Evolutionary conservation across 1,284 basidiomycete species (phyloP).

Genomic region (Ganoderma multipileum): DNA sequence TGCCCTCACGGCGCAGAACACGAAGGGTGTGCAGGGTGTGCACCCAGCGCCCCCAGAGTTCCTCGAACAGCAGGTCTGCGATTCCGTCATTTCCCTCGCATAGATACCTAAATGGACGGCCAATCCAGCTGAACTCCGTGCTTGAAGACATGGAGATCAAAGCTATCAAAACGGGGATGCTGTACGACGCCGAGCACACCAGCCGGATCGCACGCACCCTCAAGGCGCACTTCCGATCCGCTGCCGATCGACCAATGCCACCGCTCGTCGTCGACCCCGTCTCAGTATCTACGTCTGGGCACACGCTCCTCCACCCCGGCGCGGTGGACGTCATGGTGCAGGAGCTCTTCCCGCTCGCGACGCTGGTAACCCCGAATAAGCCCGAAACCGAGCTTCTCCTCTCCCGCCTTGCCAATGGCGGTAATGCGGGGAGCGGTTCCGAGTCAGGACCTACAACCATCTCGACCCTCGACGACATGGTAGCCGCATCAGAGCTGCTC

Average conservation of each 20-base stretch:
- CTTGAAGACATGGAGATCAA: conserved; percentile 78
- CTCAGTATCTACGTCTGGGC: conserved; percentile 92
- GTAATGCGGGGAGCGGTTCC: background rate
- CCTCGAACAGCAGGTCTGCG: conserved; percentile 68
- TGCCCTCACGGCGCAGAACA: conserved; percentile 93
- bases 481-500: conserved; percentile 64
- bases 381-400: conserved; percentile 82
- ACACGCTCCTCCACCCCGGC: conserved; percentile 74
- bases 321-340: conserved; percentile 69
- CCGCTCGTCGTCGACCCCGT: conserved; percentile 89
- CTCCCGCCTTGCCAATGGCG: conserved; percentile 38
- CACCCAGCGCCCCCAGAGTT: conserved; percentile 73
- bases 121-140: conserved; percentile 70
- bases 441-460: conserved; percentile 42
- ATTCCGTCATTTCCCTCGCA: too few species aligned
- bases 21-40: conserved; percentile 81
- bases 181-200: conserved; percentile 60
- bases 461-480: conserved; percentile 65
- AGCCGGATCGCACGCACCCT: conserved; percentile 54
- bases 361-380: conserved; percentile 89
- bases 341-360: conserved; percentile 76
- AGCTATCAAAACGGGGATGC: conserved; percentile 94
- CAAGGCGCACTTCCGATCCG: conserved; percentile 42
- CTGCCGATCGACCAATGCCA: conserved; percentile 40
- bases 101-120: too few species aligned